Evolutionary conservation across 23 red algal genomes (phyloP), one percentile per base, ranked within the genome.

Genomic region (Pyropia haitanensis): DNA sequence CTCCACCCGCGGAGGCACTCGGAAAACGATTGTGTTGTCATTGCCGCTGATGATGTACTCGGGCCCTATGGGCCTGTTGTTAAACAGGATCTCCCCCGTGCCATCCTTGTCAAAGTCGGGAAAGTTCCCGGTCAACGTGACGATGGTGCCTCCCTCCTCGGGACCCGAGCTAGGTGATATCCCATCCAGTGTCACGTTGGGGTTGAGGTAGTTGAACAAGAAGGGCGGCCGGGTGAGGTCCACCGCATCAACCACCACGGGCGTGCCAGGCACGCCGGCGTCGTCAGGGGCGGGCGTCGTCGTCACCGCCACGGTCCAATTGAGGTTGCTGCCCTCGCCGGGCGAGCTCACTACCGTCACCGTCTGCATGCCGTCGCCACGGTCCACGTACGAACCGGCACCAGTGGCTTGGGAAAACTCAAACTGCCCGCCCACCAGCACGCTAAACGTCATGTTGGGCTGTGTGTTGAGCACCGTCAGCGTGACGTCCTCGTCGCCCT

Each of bases 61-160:
- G 32, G 64, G 27, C 62, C 64, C 27, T 23, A 83, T 83, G 19
- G 39, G n/a, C 22, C 32, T 61, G 32, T 65, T 73, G 34, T 62
- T 34, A 20, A 63, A 39, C 48, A 83, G 34, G 14, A 72, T 51
- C 15, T 53, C n/a, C 39, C 32, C 48, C 15, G 50, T 51, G 18
- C 65, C 66, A 15, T 56, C 65, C 29, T 49, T 29, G 46, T 83
- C 78, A 72, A 83, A 83, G 61, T 63, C 34, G 27, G 24, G 23
- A 61, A 83, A 83, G 24, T 48, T 56, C 6, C 78, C 78, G 30
- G 67, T 73, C 27, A 83, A 58, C 39, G 78, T 83, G n/a, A 72
- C 58, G 14, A 63, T 46, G 61, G 66, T 72, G 20, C 78, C 78
- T 28, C 78, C 78, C 18, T 72, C 58, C 51, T 83, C 65, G 14